Percentiles rank a stretch among this genome's conserved stretches.
phyloP scores from a whole-genome alignment of 805 yeast genomes.

The Yueomyces sinensis region DNA sequence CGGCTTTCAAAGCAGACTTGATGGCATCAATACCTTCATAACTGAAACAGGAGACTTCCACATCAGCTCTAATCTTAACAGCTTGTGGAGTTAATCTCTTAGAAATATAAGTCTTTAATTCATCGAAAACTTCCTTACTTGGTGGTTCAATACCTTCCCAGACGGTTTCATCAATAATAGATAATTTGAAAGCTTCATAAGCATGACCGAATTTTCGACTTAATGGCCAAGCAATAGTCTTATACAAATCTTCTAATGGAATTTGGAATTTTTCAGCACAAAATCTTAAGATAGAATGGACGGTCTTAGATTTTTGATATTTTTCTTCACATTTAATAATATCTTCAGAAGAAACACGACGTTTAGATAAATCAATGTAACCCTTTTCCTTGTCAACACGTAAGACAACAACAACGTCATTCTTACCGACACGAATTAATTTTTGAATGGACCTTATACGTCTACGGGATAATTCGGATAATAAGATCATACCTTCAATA shows the following conservation, averaged over 20 bases:
- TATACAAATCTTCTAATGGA: constrained; percentile 74
- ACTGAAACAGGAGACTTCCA: constrained; percentile 92
- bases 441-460: constrained; percentile 97
- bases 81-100: constrained; percentile 97
- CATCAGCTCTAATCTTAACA: constrained; percentile 94
- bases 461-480: constrained; percentile 94
- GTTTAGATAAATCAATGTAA: constrained; percentile 91
- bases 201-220: constrained; percentile 94
- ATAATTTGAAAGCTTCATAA: constrained; percentile 91
- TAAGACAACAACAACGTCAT: constrained; percentile 94
- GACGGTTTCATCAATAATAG: constrained; percentile 78
- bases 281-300: constrained; percentile 95
- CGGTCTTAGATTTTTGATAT: constrained; percentile 92
- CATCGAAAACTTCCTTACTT: constrained; percentile 61
- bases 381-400: constrained; percentile 99
- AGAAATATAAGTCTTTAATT: constrained; percentile 74
- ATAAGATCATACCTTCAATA: constrained; percentile 95
- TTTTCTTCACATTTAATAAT: constrained; percentile 95
- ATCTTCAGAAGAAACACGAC: constrained; percentile 97
- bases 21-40: constrained; percentile 98
- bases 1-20: constrained; percentile 74
- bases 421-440: constrained; percentile 93
- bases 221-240: constrained; percentile 93
- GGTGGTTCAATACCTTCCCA: constrained; percentile 73
- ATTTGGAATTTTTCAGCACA: constrained; percentile 94